Evolutionary conservation across 148 eudicot genomes (phyloP).

Genomic region (Cornus suecica): DNA sequence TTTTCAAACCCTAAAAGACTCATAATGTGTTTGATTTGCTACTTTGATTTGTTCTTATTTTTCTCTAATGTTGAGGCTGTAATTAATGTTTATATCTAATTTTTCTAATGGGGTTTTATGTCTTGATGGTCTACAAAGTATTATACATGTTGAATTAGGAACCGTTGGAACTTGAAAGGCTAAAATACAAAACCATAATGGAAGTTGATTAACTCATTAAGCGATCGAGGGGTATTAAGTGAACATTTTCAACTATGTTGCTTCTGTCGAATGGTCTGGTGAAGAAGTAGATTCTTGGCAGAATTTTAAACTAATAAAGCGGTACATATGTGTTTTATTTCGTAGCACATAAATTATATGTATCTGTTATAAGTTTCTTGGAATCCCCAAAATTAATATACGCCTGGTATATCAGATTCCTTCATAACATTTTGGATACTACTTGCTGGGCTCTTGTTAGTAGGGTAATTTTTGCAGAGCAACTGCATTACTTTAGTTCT

Average conservation of each 20-base stretch:
- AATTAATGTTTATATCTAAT: background rate
- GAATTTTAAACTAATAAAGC: background rate
- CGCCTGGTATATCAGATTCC: slow-evolving; percentile 18
- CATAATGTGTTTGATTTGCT: background rate
- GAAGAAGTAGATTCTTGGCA: background rate
- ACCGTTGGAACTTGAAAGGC: background rate
- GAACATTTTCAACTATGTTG: background rate
- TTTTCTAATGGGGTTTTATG: background rate
- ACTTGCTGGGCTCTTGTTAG: slow-evolving; percentile 21
- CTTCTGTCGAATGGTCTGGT: background rate
- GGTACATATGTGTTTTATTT: background rate
- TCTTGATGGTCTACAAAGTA: background rate
- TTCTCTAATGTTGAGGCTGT: background rate
- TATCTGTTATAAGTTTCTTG: slow-evolving; percentile 7
- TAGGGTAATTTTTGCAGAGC: slow-evolving; percentile 7
- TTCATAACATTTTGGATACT: slow-evolving; percentile 15
- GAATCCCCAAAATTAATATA: slow-evolving; percentile 18
- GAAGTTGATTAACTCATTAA: background rate
- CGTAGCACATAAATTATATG: background rate
- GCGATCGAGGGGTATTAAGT: background rate
- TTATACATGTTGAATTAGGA: background rate
- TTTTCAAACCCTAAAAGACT: slow-evolving; percentile 20
- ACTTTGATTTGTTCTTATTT: background rate
- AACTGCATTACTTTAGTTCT: slow-evolving; percentile 2
- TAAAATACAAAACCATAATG: background rate